These are phyloP conservation scores for Aspergillus sclerotioniger DNA, from an alignment of 495 filamentous ascomycete species.

Conservation along the genomic window DNA sequence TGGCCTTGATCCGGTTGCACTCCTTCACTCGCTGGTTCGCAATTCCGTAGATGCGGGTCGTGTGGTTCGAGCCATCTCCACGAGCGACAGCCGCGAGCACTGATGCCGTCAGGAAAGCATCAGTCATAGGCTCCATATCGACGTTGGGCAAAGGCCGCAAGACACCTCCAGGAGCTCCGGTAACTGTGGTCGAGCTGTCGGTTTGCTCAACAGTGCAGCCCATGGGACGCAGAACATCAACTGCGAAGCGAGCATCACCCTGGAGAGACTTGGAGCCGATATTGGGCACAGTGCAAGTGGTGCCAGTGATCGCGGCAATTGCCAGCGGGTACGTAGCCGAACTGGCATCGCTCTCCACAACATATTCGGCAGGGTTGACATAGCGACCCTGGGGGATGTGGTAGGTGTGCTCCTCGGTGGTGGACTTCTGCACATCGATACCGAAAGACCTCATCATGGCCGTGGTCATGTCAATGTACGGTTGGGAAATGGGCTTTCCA, in stretches of 20 bases:
- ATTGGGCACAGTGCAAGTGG: constrained; percentile 92
- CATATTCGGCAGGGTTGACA: constrained; percentile 80
- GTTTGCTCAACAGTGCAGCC: constrained; percentile 88
- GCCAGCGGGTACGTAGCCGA: constrained; percentile 96
- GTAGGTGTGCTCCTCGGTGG: constrained; percentile 82
- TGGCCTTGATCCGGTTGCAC: constrained; percentile 93
- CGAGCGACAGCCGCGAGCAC: constrained; percentile 90
- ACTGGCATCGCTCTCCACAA: constrained; percentile 95
- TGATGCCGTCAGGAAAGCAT: constrained; percentile 94
- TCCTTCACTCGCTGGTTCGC: constrained; percentile 99
- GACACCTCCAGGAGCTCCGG: constrained; percentile 71
- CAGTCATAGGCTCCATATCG: constrained; percentile 99
- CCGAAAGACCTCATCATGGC: constrained; percentile 97
- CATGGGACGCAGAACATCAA: constrained; percentile 90
- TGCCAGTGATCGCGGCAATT: constrained; percentile 91
- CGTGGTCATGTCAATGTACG: constrained; percentile 98
- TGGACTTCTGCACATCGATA: constrained; percentile 70
- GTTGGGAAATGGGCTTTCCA: constrained; percentile 93
- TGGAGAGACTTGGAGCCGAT: constrained; percentile 90
- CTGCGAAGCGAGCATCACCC: constrained; percentile 92
- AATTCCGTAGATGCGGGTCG: constrained; percentile 87
- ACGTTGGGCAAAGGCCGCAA: constrained; percentile 72
- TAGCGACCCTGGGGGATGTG: constrained; percentile 87
- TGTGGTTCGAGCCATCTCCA: constrained; percentile 49
- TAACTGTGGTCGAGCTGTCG: constrained; percentile 85